These are phyloP conservation scores for Viola odorata DNA, from an alignment of 345 rosid genomes.

Conservation along the genomic window DNA sequence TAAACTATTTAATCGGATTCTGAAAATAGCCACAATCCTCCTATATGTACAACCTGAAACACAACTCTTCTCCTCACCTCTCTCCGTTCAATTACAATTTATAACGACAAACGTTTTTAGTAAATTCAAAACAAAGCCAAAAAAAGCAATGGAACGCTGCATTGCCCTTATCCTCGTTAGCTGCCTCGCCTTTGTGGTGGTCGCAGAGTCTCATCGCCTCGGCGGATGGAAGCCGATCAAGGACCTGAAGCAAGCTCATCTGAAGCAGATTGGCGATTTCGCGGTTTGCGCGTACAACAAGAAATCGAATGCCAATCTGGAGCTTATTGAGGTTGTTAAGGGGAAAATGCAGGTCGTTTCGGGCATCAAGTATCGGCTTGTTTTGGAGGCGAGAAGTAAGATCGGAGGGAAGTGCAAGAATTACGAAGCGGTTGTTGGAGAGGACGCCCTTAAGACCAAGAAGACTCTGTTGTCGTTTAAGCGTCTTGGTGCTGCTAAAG, in stretches of 20 bases:
- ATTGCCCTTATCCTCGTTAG: background rate
- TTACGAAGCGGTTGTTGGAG: conserved; percentile 51
- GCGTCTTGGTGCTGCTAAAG: conserved; percentile 1
- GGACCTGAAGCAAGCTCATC: conserved; percentile 34
- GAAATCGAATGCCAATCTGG: conserved; percentile 12
- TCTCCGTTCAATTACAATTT: no score
- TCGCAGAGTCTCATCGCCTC: background rate
- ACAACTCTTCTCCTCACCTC: no score
- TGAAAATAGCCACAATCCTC: no score
- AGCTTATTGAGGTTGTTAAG: conserved; percentile 25
- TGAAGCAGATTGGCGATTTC: conserved; percentile 41
- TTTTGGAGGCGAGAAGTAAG: conserved; percentile 19
- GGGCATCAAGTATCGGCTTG: conserved; percentile 45
- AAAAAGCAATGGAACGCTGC: background rate
- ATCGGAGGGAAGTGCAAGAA: conserved; percentile 1
- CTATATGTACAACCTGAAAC: no score
- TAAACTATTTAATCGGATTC: no score
- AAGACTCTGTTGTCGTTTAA: conserved; percentile 46
- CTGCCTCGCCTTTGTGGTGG: conserved; percentile 13
- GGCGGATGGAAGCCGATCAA: conserved; percentile 55
- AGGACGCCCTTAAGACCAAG: conserved; percentile 34
- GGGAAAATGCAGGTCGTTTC: conserved; percentile 55
- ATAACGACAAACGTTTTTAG: no score
- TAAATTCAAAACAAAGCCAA: no score
- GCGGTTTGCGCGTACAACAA: conserved; percentile 41